These are phyloP conservation scores for Calonectria honghensis DNA, from an alignment of 2,329 filamentous ascomycete genomes.

Conservation along the genomic window DNA sequence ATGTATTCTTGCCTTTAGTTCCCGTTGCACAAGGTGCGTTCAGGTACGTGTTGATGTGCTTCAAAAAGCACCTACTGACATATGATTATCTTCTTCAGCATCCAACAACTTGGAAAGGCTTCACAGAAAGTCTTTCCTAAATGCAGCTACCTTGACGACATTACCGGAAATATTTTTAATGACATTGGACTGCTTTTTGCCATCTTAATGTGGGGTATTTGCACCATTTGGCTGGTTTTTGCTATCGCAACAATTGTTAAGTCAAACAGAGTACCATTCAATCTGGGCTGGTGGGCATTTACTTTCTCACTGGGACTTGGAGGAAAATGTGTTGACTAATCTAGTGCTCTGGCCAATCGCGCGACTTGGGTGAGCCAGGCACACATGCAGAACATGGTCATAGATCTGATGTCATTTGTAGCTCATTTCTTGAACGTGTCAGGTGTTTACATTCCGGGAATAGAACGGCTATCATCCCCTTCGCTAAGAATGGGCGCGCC, in stretches of 20 bases:
- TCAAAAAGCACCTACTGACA: background rate
- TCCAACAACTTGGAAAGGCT: conserved; percentile 61
- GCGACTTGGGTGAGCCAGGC: no score
- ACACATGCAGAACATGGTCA: no score
- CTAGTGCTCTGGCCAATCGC: no score
- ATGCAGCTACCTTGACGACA: conserved; percentile 60
- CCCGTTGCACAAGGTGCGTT: conserved; percentile 80
- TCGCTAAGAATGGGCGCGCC: no score
- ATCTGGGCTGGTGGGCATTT: conserved; percentile 63
- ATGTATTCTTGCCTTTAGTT: conserved; percentile 77
- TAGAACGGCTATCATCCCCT: no score
- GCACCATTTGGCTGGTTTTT: conserved; percentile 59
- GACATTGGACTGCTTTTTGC: conserved; percentile 66
- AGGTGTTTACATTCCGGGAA: no score
- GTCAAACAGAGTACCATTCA: conserved; percentile 59
- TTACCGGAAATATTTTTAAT: conserved; percentile 73
- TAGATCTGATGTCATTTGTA: no score
- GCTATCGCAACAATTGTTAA: conserved; percentile 55
- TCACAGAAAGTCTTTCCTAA: conserved; percentile 58
- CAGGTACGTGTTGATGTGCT: conserved; percentile 60
- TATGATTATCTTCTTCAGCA: background rate
- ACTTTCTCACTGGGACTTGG: conserved; percentile 61
- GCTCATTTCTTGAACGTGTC: no score
- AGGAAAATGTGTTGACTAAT: no score
- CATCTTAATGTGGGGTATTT: conserved; percentile 60